Evolutionary conservation across 176 grass and related monocot species (phyloP), one percentile per base, ranked within the genome.

Genomic region (Triticum dicoccoides): DNA sequence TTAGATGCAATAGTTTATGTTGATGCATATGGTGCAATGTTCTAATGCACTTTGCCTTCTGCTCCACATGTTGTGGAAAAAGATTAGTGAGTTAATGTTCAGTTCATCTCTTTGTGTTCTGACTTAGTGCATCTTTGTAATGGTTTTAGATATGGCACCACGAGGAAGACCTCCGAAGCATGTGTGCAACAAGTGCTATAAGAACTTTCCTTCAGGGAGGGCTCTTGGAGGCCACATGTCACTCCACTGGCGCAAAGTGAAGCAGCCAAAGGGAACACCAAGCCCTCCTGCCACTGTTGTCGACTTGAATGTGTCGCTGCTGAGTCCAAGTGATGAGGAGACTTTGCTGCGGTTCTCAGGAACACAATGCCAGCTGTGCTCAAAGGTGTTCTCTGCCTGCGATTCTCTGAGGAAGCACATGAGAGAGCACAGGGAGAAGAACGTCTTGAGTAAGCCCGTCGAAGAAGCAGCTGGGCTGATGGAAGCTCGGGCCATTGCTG

Each of bases 151-250:
- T 73, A 79, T 80, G 85, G 32, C 42, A 87, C 34, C 84, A 5
- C 61, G 45, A 73, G 81, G 65, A 61, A 74, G 67, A 61, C 45
- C 54, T 87, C 71, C 8, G 44, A 87, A 78, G 37, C 58, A 93
- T 39, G 76, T 29, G 17, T 93, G 91, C 82, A 88, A 42, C 21
- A 42, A 85, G 17, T 88, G 91, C 82, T 9, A 65, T 12, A 82
- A 87, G 82, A 75, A 61, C 29, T 93, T 90, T 73, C 30, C n/a
- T 38, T 87, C 88, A 33, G 91, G 88, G 56, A 78, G 74, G 45
- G 79, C 85, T 64, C 85, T 93, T 64, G 85, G 91, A 64, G 91
- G 91, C 47, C 91, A 93, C 61, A 93, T 90, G 91, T 64, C 88
- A 3, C n/a, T 47, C n/a, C 91, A 93, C 86, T 29, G 76, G 82